A percentile compares a stretch with the other conserved stretches of the same genome.
phyloP scores from a whole-genome alignment of 495 filamentous ascomycete species.

The Sporormia fimetaria region DNA sequence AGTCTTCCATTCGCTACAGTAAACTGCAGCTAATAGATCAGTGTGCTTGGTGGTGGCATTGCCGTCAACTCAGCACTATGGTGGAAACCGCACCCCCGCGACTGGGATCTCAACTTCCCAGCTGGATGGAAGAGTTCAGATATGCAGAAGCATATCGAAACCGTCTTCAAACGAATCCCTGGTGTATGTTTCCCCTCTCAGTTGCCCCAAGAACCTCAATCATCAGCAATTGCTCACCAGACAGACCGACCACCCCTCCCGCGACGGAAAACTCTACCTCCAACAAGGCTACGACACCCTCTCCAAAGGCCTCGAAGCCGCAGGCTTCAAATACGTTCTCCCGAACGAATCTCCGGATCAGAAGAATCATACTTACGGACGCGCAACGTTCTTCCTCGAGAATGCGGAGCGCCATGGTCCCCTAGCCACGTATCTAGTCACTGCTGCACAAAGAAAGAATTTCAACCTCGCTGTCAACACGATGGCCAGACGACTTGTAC shows the following conservation, averaged over 20 bases:
- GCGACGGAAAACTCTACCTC: conserved; percentile 55
- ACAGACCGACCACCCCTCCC: conserved; percentile 51
- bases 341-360: conserved; percentile 47
- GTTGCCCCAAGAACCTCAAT: too few relatives aligned
- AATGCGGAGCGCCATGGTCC: conserved; percentile 59
- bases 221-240: too few relatives aligned
- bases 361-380: conserved; percentile 57
- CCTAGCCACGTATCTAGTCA: conserved; percentile 59
- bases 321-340: conserved; percentile 51
- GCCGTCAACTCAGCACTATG: conserved; percentile 58
- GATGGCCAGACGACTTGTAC: conserved; percentile 51
- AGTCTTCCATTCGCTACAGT: neutral
- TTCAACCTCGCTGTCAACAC: conserved; percentile 57
- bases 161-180: conserved; percentile 57
- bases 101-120: conserved; percentile 68
- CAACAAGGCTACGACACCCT: conserved; percentile 54
- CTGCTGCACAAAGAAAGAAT: conserved; percentile 47
- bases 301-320: conserved; percentile 42
- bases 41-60: conserved; percentile 59
- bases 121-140: conserved; percentile 59
- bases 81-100: conserved; percentile 46
- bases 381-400: conserved; percentile 56
- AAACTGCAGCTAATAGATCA: neutral
- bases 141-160: conserved; percentile 42
- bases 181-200: conserved; percentile 37